Percentiles rank a stretch among this genome's conserved stretches.
Conservation (phyloP, 192 early-diverging fungal genomes). For the Coemansia sp. region DNA sequence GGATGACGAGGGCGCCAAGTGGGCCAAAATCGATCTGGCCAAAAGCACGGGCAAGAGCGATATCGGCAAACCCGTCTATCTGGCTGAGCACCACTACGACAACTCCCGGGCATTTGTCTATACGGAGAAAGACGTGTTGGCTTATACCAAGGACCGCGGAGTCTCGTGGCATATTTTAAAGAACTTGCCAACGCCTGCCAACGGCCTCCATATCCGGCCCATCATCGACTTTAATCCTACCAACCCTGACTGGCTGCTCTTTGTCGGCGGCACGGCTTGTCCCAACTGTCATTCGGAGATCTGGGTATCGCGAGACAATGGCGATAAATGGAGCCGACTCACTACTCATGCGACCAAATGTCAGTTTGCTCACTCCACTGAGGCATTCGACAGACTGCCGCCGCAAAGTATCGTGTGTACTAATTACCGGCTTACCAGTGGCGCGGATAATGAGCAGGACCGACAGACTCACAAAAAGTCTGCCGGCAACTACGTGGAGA, state of each 20-base stretch:
- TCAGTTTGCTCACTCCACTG: conserved; percentile 68
- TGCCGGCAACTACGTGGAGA: conserved; percentile 67
- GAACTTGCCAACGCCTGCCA: conserved; percentile 62
- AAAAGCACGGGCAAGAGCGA: conserved; percentile 32
- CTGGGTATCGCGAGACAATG: conserved; percentile 71
- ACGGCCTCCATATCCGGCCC: conserved; percentile 62
- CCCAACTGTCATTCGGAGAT: conserved; percentile 69
- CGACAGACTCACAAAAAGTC: conserved; percentile 21
- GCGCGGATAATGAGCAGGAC: conserved; percentile 56
- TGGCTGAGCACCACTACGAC: conserved; percentile 74
- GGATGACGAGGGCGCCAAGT: conserved; percentile 73
- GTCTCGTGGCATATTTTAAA: conserved; percentile 52
- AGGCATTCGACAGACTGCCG: conserved; percentile 59
- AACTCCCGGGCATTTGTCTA: conserved; percentile 67
- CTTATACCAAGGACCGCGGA: conserved; percentile 63
- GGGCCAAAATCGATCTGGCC: conserved; percentile 56
- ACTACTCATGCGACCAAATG: conserved; percentile 86
- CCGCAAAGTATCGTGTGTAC: conserved; percentile 78
- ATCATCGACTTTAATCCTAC: conserved; percentile 88
- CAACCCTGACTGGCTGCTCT: conserved; percentile 85
- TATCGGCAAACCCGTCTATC: conserved; percentile 44
- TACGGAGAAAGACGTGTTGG: conserved; percentile 51
- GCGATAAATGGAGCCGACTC: conserved; percentile 69
- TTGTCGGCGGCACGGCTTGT: conserved; percentile 63
- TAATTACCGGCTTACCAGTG: conserved; percentile 61